These are phyloP conservation scores for Penicillium thymicola DNA, from an alignment of 2,329 filamentous ascomycete genomes.

Conservation along the genomic window DNA sequence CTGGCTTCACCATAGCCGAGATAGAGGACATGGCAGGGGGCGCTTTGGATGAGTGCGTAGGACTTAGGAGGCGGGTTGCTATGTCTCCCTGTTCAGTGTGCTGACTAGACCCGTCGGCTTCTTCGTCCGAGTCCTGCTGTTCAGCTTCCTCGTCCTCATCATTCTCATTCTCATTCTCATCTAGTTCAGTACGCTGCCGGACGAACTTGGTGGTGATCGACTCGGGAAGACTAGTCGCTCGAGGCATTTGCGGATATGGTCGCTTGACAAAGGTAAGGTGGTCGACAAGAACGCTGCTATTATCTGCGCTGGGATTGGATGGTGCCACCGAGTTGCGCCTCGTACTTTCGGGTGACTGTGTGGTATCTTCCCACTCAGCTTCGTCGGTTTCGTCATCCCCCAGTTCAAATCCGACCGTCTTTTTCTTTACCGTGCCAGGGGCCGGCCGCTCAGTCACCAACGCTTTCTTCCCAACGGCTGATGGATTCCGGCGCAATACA, in stretches of 20 bases:
- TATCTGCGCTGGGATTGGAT: constrained; percentile 35
- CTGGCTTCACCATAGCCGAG: constrained; percentile 44
- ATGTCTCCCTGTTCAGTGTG: constrained; percentile 36
- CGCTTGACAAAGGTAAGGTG: constrained; percentile 43
- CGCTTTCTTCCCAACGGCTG: constrained; percentile 40
- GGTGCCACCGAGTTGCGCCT: constrained; percentile 44
- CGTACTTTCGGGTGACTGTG: constrained; percentile 48
- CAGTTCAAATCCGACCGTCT: constrained; percentile 47
- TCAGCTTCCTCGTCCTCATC: constrained; percentile 19
- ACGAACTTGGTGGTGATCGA: constrained; percentile 34
- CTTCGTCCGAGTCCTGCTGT: constrained; percentile 17
- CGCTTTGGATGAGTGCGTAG: constrained; percentile 43
- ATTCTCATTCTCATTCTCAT: constrained; percentile 18
- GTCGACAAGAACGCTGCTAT: constrained; percentile 35
- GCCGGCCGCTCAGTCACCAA: constrained; percentile 34
- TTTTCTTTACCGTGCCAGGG: constrained; percentile 41
- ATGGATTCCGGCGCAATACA: constrained; percentile 39
- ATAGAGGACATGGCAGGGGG: constrained; percentile 50
- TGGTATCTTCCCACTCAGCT: constrained; percentile 49
- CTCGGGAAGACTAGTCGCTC: constrained; percentile 40
- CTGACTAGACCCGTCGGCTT: constrained; percentile 20
- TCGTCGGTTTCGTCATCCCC: constrained; percentile 45
- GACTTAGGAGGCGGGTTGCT: constrained; percentile 37
- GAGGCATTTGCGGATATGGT: constrained; percentile 37
- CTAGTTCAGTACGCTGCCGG: constrained; percentile 22